Evolutionary conservation across 495 filamentous ascomycete genomes (phyloP).

Genomic region (Evernia prunastri): DNA sequence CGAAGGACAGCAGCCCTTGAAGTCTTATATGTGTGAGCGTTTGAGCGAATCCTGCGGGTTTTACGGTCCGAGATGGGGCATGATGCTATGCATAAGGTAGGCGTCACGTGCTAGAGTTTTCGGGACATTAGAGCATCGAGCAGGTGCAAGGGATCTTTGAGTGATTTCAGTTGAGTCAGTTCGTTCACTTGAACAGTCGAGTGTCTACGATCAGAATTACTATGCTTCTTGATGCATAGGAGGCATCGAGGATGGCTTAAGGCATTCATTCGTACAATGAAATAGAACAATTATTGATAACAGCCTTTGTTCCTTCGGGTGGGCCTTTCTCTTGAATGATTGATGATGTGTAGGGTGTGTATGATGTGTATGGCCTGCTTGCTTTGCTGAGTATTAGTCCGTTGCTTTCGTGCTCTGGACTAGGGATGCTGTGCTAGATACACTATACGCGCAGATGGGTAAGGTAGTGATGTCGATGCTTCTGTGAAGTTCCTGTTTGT

Average conservation of each 20-base stretch:
- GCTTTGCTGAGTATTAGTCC: background rate
- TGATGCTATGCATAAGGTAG: constrained; percentile 19
- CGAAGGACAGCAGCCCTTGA: constrained; percentile 8
- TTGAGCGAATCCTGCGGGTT: background rate
- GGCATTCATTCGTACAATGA: background rate
- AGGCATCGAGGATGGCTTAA: background rate
- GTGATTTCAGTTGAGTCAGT: background rate
- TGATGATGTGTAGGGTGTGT: background rate
- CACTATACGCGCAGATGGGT: too few species aligned
- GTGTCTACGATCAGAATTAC: background rate
- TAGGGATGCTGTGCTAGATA: too few species aligned
- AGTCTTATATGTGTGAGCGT: background rate
- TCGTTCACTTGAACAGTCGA: background rate
- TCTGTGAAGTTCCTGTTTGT: too few species aligned
- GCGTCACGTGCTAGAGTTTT: background rate
- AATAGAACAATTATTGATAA: background rate
- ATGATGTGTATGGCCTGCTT: background rate
- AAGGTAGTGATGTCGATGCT: too few species aligned
- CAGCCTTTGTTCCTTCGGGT: background rate
- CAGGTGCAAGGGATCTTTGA: background rate
- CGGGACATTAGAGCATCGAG: background rate
- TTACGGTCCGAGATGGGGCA: background rate
- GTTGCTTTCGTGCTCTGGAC: background rate
- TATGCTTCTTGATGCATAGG: background rate
- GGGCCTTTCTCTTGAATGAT: background rate